Percentiles rank a stretch among this genome's conserved stretches.
Conservation (phyloP, 108 stramenopile species). For the Pelagomonas calceolata region DNA sequence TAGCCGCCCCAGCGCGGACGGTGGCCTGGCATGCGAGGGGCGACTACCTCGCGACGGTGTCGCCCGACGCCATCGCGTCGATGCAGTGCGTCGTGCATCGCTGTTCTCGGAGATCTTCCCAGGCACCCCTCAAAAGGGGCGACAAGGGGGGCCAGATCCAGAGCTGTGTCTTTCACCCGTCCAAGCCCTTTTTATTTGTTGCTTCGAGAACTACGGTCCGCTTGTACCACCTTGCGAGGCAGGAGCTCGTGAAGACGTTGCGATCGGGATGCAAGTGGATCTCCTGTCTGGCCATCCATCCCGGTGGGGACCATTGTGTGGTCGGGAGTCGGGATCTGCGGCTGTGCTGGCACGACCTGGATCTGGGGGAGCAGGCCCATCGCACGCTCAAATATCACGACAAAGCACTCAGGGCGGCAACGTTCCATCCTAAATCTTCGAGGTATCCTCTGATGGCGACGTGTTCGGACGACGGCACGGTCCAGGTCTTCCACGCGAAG, state of each 20-base stretch:
- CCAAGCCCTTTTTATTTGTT: slow-evolving; percentile 93
- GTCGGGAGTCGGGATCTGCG: slow-evolving; percentile 86
- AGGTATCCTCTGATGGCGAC: slow-evolving; percentile 94
- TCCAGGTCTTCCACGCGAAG: slow-evolving; percentile 96
- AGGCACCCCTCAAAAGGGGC: slow-evolving; percentile 71
- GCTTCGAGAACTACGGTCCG: slow-evolving; percentile 84
- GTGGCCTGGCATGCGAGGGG: slow-evolving; percentile 90
- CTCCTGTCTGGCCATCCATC: slow-evolving; percentile 85
- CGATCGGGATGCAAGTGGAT: slow-evolving; percentile 89
- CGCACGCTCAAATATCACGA: slow-evolving; percentile 90
- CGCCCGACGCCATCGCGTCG: slow-evolving; percentile 55
- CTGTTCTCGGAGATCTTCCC: slow-evolving; percentile 74
- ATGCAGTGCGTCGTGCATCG: slow-evolving; percentile 86
- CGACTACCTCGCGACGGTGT: slow-evolving; percentile 89
- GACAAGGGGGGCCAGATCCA: slow-evolving; percentile 77
- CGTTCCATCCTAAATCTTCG: slow-evolving; percentile 64
- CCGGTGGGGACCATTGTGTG: slow-evolving; percentile 86
- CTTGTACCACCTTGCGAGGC: slow-evolving; percentile 89
- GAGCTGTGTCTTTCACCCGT: slow-evolving; percentile 83
- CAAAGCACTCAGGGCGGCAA: slow-evolving; percentile 64
- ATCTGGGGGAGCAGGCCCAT: slow-evolving; percentile 81
- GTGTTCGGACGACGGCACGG: slow-evolving; percentile 85
- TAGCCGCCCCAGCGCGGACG: slow-evolving; percentile 50
- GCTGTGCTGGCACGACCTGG: slow-evolving; percentile 95
- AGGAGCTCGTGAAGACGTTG: slow-evolving; percentile 72